Evolutionary conservation across 2,329 filamentous ascomycete species (phyloP), one percentile per base, ranked within the genome.

Genomic region (Paecilomyces variotii): DNA sequence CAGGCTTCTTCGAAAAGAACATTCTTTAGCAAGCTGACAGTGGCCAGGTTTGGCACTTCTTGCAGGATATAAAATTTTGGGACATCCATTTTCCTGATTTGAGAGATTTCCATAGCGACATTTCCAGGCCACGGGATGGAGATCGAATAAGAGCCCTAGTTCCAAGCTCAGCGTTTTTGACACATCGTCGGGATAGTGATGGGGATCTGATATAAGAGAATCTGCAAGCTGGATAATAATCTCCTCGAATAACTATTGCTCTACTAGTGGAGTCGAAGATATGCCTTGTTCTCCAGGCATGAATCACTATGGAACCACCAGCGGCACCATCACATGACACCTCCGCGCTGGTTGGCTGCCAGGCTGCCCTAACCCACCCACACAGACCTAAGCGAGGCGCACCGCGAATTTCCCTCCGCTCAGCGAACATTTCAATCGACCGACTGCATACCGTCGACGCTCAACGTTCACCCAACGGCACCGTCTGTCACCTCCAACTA

Each of bases 1-100:
- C 85, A 0, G 85, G 86, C 11, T 88, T 85, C 67, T 88, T 88
- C 61, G 83, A 87, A 66, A 82, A 19, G 19, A 19, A 19, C 19
- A 19, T 19, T 19, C 19, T 19, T 19, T 19, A 19, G 19, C 19
- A 19, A 19, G 19, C 19, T 19, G 19, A 19, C 19, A 19, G 19
- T 19, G 19, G 19, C 19, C 19, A 19, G 19, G 19, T 19, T 19
- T 19, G 19, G 19, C 19, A 19, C 19, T 19, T 88, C 1, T 70
- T 88, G 9, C 82, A 85, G 63, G 19, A 19, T 19, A 19, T 19
- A 19, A 19, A 19, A 19, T 19, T 19, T 19, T 19, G 19, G 19
- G 19, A 19, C 19, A 19, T 19, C 19, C 19, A 19, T 19, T 19
- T 19, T 19, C 19, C 19, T 19, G 19, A 19, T 19, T 19, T 19